Evolutionary conservation across 2,329 filamentous ascomycete genomes (phyloP), one percentile per base, ranked within the genome.

Genomic region (Orbilia blumenaviensis): DNA sequence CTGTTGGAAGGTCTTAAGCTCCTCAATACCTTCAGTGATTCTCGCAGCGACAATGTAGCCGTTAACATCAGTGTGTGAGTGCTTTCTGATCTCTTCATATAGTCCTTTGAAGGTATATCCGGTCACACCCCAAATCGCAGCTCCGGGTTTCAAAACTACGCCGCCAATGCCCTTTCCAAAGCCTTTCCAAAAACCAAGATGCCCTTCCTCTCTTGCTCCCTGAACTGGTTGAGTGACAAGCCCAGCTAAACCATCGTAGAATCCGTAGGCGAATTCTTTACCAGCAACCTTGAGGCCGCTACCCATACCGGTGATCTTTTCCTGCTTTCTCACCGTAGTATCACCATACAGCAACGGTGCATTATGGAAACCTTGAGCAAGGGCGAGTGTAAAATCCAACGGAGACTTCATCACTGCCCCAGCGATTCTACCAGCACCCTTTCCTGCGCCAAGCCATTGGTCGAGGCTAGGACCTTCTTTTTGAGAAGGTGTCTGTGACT

Each of bases 351-450:
- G 84, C 79, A 88, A 90, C 0, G 94, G 93, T 4, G 92, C 90
- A 80, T 97, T 97, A 81, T 94, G 91, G 81, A 97, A 96, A 0
- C 94, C 94, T 82, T 91, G 91, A 0, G 93, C 91, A 38, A 97
- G 83, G 0, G 91, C 91, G 44, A 97, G 84, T 42, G 92, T 92
- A 78, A 97, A 91, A 81, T 96, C 92, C 86, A 95, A 90, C 0
- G 93, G 94, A 1, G 90, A 90, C 79, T 91, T 92, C 58, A 69
- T 69, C 18, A 76, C 88, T n/a, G 91, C 89, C 9, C 87, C 87
- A 3, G 94, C 88, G 54, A 95, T 90, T n/a, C 89, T 88, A 21
- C 88, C 87, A 36, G 93, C 87, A 1, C 90, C 89, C 78, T 88
- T 90, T 0, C 88, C 87, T 6, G 91, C 89, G 52, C 88, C 88